These are phyloP conservation scores for Oryza coarctata DNA, from an alignment of 176 grass and related monocot species.

Conservation along the genomic window DNA sequence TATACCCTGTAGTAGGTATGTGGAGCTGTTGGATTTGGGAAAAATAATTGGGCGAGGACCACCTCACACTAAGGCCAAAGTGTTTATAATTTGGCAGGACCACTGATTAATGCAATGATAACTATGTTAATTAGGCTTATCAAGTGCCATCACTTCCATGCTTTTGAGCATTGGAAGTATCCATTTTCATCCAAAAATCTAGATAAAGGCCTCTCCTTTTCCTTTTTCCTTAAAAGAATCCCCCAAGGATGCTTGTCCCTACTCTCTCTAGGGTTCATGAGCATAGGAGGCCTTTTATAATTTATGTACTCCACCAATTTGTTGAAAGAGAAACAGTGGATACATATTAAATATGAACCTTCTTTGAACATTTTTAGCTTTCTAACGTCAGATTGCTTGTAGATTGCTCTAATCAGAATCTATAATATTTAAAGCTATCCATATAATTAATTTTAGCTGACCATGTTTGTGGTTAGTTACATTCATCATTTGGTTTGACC, in stretches of 20 bases:
- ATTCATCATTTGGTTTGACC: neutral
- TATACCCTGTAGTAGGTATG: slow-evolving; percentile 35
- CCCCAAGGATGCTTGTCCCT: slow-evolving; percentile 29
- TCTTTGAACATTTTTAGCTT: neutral
- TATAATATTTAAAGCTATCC: neutral
- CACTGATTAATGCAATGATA: slow-evolving; percentile 45
- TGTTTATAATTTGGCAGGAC: slow-evolving; percentile 39
- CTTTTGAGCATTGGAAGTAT: slow-evolving; percentile 40
- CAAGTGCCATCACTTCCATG: slow-evolving; percentile 28
- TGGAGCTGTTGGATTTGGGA: slow-evolving; percentile 33
- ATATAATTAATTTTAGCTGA: neutral
- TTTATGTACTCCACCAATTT: slow-evolving; percentile 12
- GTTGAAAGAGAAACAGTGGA: neutral
- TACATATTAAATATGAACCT: neutral
- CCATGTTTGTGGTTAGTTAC: neutral
- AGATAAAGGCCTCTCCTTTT: slow-evolving; percentile 37
- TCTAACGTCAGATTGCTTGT: neutral
- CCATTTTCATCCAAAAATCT: slow-evolving; percentile 44
- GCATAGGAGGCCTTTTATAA: slow-evolving; percentile 13
- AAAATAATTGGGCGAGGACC: slow-evolving; percentile 38
- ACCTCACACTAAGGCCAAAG: slow-evolving; percentile 38
- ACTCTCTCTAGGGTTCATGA: slow-evolving; percentile 11
- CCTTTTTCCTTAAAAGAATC: slow-evolving; percentile 33
- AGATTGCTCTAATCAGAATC: neutral
- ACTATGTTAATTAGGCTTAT: slow-evolving; percentile 34